Conservation (phyloP, 2,329 filamentous ascomycete genomes). For the Thelonectria olida region DNA sequence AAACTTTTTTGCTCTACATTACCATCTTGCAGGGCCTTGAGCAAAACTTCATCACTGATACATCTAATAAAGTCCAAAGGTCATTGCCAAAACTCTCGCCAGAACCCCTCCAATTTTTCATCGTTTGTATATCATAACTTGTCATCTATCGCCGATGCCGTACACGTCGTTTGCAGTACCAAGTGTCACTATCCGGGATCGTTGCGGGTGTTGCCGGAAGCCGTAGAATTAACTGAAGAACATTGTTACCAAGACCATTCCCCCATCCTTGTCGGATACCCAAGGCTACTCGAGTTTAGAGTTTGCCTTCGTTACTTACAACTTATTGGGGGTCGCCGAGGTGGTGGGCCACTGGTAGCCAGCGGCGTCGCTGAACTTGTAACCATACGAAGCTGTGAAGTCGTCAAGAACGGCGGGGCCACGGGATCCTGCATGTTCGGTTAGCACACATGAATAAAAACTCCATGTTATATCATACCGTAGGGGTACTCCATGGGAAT, state of each 20-base stretch:
- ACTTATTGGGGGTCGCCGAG: slow-evolving; percentile 76
- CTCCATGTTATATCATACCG: slow-evolving; percentile 63
- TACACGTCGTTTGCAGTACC: slow-evolving; percentile 17
- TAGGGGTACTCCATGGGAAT: slow-evolving; percentile 99
- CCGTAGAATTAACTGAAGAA: slow-evolving; percentile 36
- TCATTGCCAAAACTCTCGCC: slow-evolving; percentile 34
- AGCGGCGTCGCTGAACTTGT: slow-evolving; percentile 97
- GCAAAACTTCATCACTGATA: slow-evolving; percentile 25
- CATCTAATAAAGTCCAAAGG: slow-evolving; percentile 35
- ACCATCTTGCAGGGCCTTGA: slow-evolving; percentile 28
- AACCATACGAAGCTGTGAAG: slow-evolving; percentile 97
- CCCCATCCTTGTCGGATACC: slow-evolving; percentile 12
- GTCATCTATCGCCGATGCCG: slow-evolving; percentile 29
- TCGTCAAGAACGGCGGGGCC: slow-evolving; percentile 96
- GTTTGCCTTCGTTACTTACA: slow-evolving; percentile 65
- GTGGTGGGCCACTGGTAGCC: slow-evolving; percentile 95
- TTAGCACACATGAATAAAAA: background rate
- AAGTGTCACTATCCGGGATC: slow-evolving; percentile 34
- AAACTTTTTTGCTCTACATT: slow-evolving; percentile 31
- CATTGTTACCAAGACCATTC: slow-evolving; percentile 28
- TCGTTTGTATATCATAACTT: slow-evolving; percentile 29
- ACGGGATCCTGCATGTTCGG: slow-evolving; percentile 78
- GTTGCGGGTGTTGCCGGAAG: slow-evolving; percentile 29
- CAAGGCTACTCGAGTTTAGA: slow-evolving; percentile 22
- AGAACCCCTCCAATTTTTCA: slow-evolving; percentile 26